Percentiles rank a stretch among this genome's conserved stretches.
phyloP scores from a whole-genome alignment of 441 rosid genomes.

The Dalechampia spathulata region DNA sequence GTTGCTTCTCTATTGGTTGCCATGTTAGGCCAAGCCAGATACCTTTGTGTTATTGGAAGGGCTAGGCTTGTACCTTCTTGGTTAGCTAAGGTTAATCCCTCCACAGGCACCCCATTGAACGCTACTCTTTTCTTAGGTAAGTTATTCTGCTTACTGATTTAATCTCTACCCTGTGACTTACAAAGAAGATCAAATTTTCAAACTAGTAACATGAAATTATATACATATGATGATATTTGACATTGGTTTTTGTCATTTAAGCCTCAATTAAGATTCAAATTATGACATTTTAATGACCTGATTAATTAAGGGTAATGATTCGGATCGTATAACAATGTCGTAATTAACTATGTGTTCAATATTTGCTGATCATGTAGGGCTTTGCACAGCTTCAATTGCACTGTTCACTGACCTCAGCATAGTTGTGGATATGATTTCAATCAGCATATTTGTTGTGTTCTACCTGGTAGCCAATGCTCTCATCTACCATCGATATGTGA shows the following conservation, averaged over 20 bases:
- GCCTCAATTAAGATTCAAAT: no score
- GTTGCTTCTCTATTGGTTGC: constrained; percentile 89
- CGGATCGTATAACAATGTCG: no score
- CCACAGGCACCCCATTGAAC: constrained; percentile 88
- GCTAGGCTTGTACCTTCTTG: constrained; percentile 78
- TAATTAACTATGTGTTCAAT: no score
- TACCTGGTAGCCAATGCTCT: constrained; percentile 88
- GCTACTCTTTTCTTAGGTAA: constrained; percentile 91
- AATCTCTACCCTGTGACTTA: no score
- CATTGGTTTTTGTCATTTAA: no score
- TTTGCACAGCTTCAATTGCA: constrained; percentile 87
- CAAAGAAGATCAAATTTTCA: no score
- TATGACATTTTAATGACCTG: no score
- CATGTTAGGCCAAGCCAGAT: constrained; percentile 91
- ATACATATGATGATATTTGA: no score
- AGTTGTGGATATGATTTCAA: constrained; percentile 58
- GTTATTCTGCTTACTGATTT: not conserved
- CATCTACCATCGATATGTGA: constrained; percentile 51
- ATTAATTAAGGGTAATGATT: no score
- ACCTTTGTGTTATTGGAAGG: constrained; percentile 87
- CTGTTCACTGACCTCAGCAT: constrained; percentile 70
- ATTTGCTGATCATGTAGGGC: constrained; percentile 34
- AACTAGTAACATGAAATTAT: no score
- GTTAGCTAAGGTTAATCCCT: constrained; percentile 88
- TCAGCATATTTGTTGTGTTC: constrained; percentile 81